A percentile compares a stretch with the other conserved stretches of the same genome.
These are phyloP conservation scores for Gnomoniopsis smithogilvyi DNA, from an alignment of 2,329 filamentous ascomycete species.

Conservation along the genomic window DNA sequence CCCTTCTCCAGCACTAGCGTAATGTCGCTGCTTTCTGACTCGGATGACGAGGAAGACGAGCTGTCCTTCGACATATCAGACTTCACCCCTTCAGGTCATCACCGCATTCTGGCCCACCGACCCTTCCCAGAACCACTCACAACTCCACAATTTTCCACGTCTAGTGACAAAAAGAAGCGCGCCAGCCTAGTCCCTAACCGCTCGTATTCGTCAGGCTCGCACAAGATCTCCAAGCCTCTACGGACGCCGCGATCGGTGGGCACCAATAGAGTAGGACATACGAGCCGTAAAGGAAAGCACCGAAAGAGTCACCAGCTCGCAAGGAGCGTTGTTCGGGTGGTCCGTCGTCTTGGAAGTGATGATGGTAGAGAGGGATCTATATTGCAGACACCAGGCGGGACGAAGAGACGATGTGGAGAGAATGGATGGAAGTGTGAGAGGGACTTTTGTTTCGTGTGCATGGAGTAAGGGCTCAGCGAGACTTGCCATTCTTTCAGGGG, in stretches of 20 bases:
- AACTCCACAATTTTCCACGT: neutral
- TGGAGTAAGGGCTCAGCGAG: constrained; percentile 24
- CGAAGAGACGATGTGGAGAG: constrained; percentile 49
- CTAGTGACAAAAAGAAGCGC: neutral
- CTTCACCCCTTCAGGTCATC: constrained; percentile 20
- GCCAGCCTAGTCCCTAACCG: neutral
- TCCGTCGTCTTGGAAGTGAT: constrained; percentile 1
- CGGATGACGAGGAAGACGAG: constrained; percentile 33
- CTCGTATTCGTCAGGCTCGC: neutral
- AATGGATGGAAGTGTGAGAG: constrained; percentile 53
- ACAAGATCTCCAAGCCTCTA: neutral
- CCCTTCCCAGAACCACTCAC: neutral
- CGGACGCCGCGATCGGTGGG: neutral
- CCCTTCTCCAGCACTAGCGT: constrained; percentile 34
- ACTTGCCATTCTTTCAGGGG: neutral
- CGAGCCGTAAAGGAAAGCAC: neutral
- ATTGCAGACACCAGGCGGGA: constrained; percentile 47
- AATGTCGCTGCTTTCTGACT: constrained; percentile 40
- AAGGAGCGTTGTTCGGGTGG: constrained; percentile 8
- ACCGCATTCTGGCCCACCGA: constrained; percentile 3
- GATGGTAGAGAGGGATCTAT: constrained; percentile 20
- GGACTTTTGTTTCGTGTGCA: constrained; percentile 59
- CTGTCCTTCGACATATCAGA: constrained; percentile 32
- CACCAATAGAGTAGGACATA: neutral
- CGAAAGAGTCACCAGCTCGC: constrained; percentile 1